Percentiles rank a stretch among this genome's conserved stretches.
Conservation (phyloP, 208 protist species). For the Ichthyophonus hoferi region DNA sequence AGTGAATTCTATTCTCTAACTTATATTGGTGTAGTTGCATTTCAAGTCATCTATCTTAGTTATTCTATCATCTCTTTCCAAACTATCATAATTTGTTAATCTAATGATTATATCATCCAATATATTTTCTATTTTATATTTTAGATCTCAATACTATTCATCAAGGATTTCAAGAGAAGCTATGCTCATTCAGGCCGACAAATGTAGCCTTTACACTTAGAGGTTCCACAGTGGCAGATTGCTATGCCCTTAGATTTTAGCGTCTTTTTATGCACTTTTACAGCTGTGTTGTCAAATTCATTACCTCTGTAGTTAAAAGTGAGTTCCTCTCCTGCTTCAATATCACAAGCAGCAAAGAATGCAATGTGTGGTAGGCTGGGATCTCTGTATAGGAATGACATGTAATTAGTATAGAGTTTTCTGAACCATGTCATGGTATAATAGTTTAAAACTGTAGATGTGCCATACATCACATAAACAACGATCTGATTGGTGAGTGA, state of each 20-base stretch:
- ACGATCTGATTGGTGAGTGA: no score
- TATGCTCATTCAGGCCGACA: no score
- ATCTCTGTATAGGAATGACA: neutral
- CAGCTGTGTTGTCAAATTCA: neutral
- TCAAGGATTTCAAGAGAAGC: no score
- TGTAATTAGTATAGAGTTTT: neutral
- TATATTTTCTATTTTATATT: no score
- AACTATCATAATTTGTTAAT: no score
- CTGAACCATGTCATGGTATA: neutral
- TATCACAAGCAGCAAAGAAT: neutral
- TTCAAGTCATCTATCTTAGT: no score
- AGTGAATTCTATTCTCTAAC: no score
- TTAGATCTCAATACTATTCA: no score
- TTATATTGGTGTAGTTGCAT: no score
- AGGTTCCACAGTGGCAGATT: neutral
- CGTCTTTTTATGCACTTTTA: neutral
- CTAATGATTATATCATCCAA: no score
- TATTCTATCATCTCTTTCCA: no score
- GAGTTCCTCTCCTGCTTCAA: neutral
- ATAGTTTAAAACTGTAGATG: neutral
- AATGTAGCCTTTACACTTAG: neutral
- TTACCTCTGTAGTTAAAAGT: neutral
- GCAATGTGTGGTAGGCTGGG: neutral
- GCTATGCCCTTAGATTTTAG: neutral
- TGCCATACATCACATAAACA: no score